Conservation (phyloP, 768 basidiomycete species). For the Mycena metata region DNA sequence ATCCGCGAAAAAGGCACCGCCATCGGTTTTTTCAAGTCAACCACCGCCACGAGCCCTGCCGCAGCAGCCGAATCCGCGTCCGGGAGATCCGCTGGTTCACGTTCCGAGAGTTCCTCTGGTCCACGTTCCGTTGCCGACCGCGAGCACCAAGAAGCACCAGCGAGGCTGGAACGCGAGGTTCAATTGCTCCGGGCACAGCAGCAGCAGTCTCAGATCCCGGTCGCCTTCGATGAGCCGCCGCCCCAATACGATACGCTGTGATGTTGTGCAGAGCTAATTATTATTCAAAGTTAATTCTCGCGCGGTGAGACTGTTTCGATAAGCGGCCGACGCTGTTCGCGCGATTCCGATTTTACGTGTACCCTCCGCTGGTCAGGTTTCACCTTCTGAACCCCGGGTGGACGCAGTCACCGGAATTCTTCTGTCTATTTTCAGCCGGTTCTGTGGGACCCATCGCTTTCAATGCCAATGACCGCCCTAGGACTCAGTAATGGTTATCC, state of each 20-base stretch:
- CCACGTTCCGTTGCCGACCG: not conserved
- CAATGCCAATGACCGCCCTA: too few relatives aligned
- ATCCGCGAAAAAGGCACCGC: conserved; percentile 2
- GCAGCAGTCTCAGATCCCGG: not conserved
- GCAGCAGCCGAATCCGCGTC: not conserved
- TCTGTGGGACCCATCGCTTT: too few relatives aligned
- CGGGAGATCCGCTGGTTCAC: too few relatives aligned
- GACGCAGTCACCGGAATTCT: too few relatives aligned
- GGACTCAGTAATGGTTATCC: too few relatives aligned
- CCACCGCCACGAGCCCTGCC: not conserved
- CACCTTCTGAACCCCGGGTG: too few relatives aligned
- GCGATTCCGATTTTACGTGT: too few relatives aligned
- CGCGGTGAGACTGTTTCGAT: not conserved
- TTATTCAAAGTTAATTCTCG: not conserved
- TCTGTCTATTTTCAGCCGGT: too few relatives aligned
- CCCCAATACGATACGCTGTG: conserved; percentile 3
- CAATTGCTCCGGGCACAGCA: not conserved
- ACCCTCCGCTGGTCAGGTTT: too few relatives aligned
- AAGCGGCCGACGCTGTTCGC: too few relatives aligned
- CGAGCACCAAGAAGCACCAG: not conserved
- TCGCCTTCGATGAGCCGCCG: not conserved
- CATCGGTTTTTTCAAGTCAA: not conserved
- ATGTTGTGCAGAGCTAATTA: conserved; percentile 3
- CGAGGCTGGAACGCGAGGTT: conserved; percentile 2
- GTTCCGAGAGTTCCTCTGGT: conserved; percentile 6